Base-by-base conservation (phyloP, 805 yeast species). In the Zygotorulaspora florentina region DNA sequence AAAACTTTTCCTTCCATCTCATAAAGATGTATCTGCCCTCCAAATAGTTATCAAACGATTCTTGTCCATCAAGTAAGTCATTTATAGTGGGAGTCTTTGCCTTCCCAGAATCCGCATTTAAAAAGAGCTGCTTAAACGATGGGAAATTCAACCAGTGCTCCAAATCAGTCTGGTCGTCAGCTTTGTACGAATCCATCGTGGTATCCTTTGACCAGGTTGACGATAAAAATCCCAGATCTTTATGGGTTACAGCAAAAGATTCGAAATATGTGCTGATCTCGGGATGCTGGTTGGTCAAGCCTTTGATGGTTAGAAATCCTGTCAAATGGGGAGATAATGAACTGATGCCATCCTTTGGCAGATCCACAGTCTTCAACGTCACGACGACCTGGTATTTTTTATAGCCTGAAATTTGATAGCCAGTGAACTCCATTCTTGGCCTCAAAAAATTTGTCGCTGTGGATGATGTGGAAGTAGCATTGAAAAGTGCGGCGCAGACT, bases 1-100 rank as follows among this genome's bases (percentile, higher is more conserved):
- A 67, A 59, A 88, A 88, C 57, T 81, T 79, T 65, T 90, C 98
- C 67, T 90, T 90, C 98, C 98, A 90, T 54, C 96, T 75, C 96
- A 90, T 90, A 62, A 81, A 90, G 5, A 90, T 66, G 56, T 69
- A 75, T 47, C 80, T 74, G 50, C 73, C 67, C 39, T 69, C 54
- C 35, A 66, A 41, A 41, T 58, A 67, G 47, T 70, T 57, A 43
- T 35, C 60, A 61, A 12, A 57, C 31, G 46, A 58, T 61, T 48
- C 48, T 6, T 54, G 42, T 8, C 57, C 58, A 35, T 54, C 51
- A n/a, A 54, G 43, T 20, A 56, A 46, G 17, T 49, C 45, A 44
- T 52, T 45, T 7, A 54, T 29, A 23, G 53, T 48, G 26, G 53
- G 53, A n/a, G 46, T 42, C 10, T 29, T 30, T 3, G 34, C n/a